A percentile compares a stretch with the other conserved stretches of the same genome.
Conservation (phyloP, 2,329 filamentous ascomycete genomes). For the Xylariaceae sp. region DNA sequence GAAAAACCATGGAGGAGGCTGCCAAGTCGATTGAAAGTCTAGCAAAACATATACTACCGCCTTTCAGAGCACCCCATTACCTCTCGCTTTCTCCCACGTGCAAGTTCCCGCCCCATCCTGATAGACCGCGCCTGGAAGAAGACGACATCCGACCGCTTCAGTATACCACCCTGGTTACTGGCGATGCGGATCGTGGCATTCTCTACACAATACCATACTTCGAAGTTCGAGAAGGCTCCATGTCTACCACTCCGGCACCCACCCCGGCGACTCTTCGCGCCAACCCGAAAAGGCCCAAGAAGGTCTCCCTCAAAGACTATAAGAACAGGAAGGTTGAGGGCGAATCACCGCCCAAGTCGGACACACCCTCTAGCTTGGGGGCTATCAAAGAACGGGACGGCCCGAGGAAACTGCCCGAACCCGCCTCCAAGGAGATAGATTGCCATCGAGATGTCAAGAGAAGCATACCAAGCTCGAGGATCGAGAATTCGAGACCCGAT, state of each 20-base stretch:
- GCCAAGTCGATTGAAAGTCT: slow-evolving; percentile 48
- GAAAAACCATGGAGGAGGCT: slow-evolving; percentile 47
- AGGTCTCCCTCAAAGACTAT: slow-evolving; percentile 52
- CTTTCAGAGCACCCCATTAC: slow-evolving; percentile 39
- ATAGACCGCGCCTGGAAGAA: slow-evolving; percentile 36
- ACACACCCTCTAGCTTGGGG: slow-evolving; percentile 13
- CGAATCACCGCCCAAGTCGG: slow-evolving; percentile 18
- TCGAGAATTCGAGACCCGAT: slow-evolving; percentile 18
- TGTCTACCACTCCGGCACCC: slow-evolving; percentile 27
- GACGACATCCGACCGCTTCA: slow-evolving; percentile 43
- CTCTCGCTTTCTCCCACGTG: slow-evolving; percentile 41
- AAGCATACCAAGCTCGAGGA: too few species aligned
- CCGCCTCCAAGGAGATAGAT: slow-evolving; percentile 17
- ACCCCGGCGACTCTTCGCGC: slow-evolving; percentile 14
- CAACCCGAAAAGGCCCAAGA: slow-evolving; percentile 38
- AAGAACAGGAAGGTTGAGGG: slow-evolving; percentile 43
- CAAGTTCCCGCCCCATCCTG: slow-evolving; percentile 37
- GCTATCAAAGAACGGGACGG: slow-evolving; percentile 21
- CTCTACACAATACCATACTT: slow-evolving; percentile 50
- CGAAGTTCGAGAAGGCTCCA: slow-evolving; percentile 44
- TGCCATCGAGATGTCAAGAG: slow-evolving; percentile 17
- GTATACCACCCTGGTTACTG: slow-evolving; percentile 47
- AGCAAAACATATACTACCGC: slow-evolving; percentile 43
- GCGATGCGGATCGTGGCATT: slow-evolving; percentile 50
- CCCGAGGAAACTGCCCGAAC: slow-evolving; percentile 16